Evolutionary conservation across 1,284 basidiomycete genomes (phyloP), one percentile per base, ranked within the genome.

Genomic region (Heliocybe sulcata): DNA sequence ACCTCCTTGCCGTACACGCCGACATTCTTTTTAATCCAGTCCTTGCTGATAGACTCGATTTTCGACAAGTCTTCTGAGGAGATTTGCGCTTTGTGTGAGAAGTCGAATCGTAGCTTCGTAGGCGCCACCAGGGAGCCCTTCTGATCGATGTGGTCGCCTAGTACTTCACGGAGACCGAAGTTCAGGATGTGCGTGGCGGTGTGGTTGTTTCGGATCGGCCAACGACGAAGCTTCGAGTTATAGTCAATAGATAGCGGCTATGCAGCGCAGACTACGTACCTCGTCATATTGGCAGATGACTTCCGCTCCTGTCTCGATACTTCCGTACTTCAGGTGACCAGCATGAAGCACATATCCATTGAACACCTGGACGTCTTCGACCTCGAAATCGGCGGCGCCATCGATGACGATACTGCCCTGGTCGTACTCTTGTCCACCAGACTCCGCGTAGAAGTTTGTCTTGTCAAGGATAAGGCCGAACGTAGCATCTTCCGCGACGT

Each of bases 121-220:
- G 94, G 92, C 1, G 96, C 94, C 53, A 99, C 97, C 35, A 99
- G 84, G 8, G 97, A 99, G 19, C 97, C 97, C 69, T 94, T 97
- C 70, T 99, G 97, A 70, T 99, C 95, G 57, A 98, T 89, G 67
- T 98, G 95, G 67, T 98, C 94, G 27, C 96, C 96, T 9, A 98
- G 84, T 2, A 94, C 82, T 67, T 98, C 95, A 29, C 97, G 89
- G 3, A 99, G 82, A 55, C 79, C 83, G 69, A 80, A 99, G 76
- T 99, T 99, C 65, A 99, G 90, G 61, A 99, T 96, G 70, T 99
- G 97, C 0, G 97, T 99, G 14, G 90, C 96, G 23, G 96, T 99
- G 76, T 99, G 97, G 68, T 99, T 99, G 74, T 94, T 98, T 58
- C 94, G 86, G 57, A 99, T 75, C 0, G 95, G 95, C 88, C 91